Conservation (phyloP, 805 yeast species). For the Yarrowia deformans region DNA sequence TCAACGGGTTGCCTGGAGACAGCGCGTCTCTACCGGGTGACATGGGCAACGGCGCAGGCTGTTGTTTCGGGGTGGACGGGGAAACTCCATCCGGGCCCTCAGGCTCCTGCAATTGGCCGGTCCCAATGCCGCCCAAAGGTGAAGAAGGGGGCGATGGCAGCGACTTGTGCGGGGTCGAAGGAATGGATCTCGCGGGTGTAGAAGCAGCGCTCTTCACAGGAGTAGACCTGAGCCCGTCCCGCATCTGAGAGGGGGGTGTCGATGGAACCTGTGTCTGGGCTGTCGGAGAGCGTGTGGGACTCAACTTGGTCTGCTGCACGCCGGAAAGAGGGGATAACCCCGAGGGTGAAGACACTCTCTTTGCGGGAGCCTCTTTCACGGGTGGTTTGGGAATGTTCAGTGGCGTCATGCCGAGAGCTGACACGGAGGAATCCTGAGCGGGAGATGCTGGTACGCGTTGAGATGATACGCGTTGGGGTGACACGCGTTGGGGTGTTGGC, state of each 20-base stretch:
- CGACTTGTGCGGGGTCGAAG: constrained; percentile 16
- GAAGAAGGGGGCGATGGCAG: constrained; percentile 31
- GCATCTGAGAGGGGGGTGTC: not conserved
- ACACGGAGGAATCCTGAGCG: not conserved
- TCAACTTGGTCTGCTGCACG: not conserved
- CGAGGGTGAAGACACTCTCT: constrained; percentile 15
- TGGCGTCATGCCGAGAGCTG: constrained; percentile 1
- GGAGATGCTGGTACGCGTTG: not conserved
- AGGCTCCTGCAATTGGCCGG: no score
- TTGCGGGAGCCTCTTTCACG: constrained; percentile 1
- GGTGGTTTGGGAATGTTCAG: not conserved
- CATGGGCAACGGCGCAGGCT: constrained; percentile 4
- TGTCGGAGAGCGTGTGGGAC: not conserved
- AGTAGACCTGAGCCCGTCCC: constrained; percentile 1
- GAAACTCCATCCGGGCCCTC: no score
- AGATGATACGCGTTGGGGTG: not conserved
- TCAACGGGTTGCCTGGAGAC: constrained; percentile 14
- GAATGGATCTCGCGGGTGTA: not conserved
- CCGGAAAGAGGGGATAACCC: not conserved
- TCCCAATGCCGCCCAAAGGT: not conserved
- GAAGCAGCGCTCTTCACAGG: not conserved
- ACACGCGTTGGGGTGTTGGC: not conserved
- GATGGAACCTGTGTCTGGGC: not conserved
- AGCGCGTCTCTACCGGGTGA: constrained; percentile 10
- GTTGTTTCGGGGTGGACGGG: constrained; percentile 1